Base-by-base conservation (phyloP, 148 eudicot species). In the Cornus controversa region DNA sequence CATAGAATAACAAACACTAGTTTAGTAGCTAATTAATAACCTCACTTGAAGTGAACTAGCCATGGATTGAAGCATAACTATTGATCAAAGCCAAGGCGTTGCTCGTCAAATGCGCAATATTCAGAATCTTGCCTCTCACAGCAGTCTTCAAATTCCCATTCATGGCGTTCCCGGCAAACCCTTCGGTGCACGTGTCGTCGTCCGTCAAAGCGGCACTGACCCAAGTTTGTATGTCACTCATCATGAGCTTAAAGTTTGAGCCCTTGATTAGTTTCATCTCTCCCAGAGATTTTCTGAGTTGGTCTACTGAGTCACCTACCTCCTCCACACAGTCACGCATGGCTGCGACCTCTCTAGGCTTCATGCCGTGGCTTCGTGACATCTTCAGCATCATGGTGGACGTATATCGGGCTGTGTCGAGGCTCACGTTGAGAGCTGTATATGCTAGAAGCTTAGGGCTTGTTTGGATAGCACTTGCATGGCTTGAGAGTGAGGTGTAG, bases 221-320 rank as follows among this genome's bases (percentile, higher is more conserved):
- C 91, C 91, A 86, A n/a, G 89, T 86, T 79, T 88, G 83, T 18
- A 88, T 74, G 70, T 88, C 80, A 79, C n/a, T 80, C 50, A 88
- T 78, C 34, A 54, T 64, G 1, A 80, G 23, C 25, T 42, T 78
- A 53, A 67, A 72, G 23, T 75, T 75, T 37, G 74, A 58, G 15
- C 66, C 81, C 37, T 31, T 78, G 20, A 78, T 71, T 8, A 79
- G 66, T 50, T 36, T 57, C 87, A 84, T 84, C 73, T 81, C 86
- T 20, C 58, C 77, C 0, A 84, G 53, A 4, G 87, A 81, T 8
- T 68, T 64, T 58, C 71, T 78, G n/a, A 85, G 82, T 34, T 31
- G 66, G 45, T 73, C 76, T 27, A 73, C 67, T 0, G 70, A 22
- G 77, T 73, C 77, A 36, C 24, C 31, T 57, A 79, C 10, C 73